Evolutionary conservation across 345 rosid species (phyloP).

Genomic region (Populus deltoides): DNA sequence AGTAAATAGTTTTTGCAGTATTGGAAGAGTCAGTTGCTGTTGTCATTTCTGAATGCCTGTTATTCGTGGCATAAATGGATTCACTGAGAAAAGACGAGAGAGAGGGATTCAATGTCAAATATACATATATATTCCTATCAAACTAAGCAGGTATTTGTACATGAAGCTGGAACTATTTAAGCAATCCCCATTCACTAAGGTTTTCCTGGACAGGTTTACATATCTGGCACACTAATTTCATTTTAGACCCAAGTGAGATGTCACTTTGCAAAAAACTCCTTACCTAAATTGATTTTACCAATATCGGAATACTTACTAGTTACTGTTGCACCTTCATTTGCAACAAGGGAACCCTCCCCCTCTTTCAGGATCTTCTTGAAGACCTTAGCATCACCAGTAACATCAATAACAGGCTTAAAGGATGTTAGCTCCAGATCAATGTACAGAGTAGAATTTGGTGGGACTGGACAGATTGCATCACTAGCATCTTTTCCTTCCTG

Average conservation of each 20-base stretch:
- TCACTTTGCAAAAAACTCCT: too few relatives aligned
- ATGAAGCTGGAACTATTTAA: background rate
- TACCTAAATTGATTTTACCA: background rate
- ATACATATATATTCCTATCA: too few relatives aligned
- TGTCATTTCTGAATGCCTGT: too few relatives aligned
- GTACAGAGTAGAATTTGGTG: slow-evolving; percentile 41
- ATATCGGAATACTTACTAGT: slow-evolving; percentile 38
- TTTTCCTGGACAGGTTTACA: background rate
- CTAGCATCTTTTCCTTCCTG: slow-evolving; percentile 31
- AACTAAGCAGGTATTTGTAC: background rate
- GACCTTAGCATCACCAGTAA: slow-evolving; percentile 51
- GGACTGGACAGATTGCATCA: slow-evolving; percentile 25
- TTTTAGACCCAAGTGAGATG: too few relatives aligned
- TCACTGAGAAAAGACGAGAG: too few relatives aligned
- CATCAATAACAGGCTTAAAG: slow-evolving; percentile 55
- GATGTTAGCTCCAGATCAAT: slow-evolving; percentile 50
- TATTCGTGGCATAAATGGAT: too few relatives aligned
- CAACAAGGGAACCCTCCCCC: slow-evolving; percentile 45
- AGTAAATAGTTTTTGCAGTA: too few relatives aligned
- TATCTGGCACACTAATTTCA: background rate
- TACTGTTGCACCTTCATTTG: slow-evolving; percentile 56
- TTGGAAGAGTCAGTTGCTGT: too few relatives aligned
- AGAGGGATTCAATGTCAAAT: too few relatives aligned
- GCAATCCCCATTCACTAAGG: background rate
- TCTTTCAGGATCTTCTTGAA: slow-evolving; percentile 56